A percentile compares a stretch with the other conserved stretches of the same genome.
Conservation (phyloP, 2,329 filamentous ascomycete genomes). For the Apiospora phragmitis region DNA sequence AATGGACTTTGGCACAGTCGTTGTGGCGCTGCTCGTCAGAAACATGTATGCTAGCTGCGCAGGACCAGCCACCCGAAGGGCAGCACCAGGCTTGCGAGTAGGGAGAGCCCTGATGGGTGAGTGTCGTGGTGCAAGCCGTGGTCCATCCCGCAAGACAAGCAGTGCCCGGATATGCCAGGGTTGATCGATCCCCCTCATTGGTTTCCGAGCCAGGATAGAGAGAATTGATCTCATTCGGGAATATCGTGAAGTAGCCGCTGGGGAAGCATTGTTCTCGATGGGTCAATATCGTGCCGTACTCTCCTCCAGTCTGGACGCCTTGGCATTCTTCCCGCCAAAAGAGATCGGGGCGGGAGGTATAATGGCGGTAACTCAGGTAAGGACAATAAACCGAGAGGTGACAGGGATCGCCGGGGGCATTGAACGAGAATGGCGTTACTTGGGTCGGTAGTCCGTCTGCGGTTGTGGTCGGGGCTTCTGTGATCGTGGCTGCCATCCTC, state of each 20-base stretch:
- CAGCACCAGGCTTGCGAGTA: constrained; percentile 12
- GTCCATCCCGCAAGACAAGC: constrained; percentile 9
- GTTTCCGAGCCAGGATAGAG: neutral
- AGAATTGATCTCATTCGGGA: neutral
- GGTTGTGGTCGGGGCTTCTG: neutral
- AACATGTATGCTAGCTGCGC: neutral
- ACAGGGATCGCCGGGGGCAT: neutral
- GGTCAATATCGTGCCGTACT: neutral
- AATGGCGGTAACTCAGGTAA: neutral
- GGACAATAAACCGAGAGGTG: neutral
- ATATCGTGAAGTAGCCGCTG: constrained; percentile 2
- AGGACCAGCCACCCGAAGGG: constrained; percentile 1
- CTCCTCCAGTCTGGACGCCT: neutral
- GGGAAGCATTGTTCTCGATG: neutral
- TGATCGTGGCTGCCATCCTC: neutral
- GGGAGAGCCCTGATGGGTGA: neutral
- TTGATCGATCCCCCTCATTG: constrained; percentile 4
- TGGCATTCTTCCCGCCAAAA: neutral
- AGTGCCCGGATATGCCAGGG: constrained; percentile 12
- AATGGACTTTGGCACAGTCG: constrained; percentile 4
- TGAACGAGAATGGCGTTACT: constrained; percentile 5
- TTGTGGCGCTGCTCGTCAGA: neutral
- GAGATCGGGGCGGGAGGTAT: neutral
- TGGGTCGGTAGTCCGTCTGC: neutral
- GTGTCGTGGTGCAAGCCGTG: constrained; percentile 12